phyloP scores from a whole-genome alignment of 106 monocot species.

The Dendrobium officinale region DNA sequence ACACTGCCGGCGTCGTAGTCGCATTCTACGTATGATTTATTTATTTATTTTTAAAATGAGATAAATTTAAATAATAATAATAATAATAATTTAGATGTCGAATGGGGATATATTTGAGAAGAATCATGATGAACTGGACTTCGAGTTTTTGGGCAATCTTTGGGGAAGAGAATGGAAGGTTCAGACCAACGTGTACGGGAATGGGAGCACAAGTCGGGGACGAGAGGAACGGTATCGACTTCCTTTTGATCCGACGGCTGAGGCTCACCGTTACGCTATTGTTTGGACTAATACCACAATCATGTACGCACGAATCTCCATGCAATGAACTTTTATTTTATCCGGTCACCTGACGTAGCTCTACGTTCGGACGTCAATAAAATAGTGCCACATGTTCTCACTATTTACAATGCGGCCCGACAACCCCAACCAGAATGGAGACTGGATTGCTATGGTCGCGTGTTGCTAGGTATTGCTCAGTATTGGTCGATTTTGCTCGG shows the following conservation, averaged over 20 bases:
- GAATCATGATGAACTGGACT: slow-evolving; percentile 87
- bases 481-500: no score
- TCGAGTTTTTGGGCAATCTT: slow-evolving; percentile 91
- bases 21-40: slow-evolving; percentile 44
- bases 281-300: slow-evolving; percentile 58
- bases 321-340: no score
- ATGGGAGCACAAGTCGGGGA: slow-evolving; percentile 80
- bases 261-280: slow-evolving; percentile 79
- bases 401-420: no score
- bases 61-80: background rate
- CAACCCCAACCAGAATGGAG: no score
- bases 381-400: no score
- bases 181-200: slow-evolving; percentile 89
- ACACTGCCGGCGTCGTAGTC: slow-evolving; percentile 64
- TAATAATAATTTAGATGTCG: slow-evolving; percentile 37
- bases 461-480: no score
- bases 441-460: no score
- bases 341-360: no score
- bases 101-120: slow-evolving; percentile 79
- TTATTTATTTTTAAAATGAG: background rate
- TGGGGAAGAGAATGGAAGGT: slow-evolving; percentile 66
- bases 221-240: slow-evolving; percentile 81
- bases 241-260: slow-evolving; percentile 69
- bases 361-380: no score
- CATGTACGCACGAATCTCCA: slow-evolving; percentile 27